Conservation (phyloP, 1,139 yeast genomes). For the Wickerhamomyces sp. region DNA sequence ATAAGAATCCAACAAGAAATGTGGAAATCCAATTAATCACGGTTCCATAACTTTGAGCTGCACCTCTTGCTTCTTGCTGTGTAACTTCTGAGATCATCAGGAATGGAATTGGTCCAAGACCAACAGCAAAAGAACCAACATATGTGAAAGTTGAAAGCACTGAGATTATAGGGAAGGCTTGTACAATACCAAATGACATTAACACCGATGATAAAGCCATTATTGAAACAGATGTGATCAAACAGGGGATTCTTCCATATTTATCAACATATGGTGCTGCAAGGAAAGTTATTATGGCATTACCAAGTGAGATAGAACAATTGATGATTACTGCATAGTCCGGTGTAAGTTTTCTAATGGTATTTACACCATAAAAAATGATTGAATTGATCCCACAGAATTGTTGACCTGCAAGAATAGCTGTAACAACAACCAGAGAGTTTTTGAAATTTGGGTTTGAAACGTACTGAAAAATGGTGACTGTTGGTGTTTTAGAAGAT, state of each 20-base stretch:
- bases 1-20: conserved; percentile 70
- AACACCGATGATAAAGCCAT: conserved; percentile 65
- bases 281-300: conserved; percentile 64
- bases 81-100: conserved; percentile 85
- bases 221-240: conserved; percentile 56
- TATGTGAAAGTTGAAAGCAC: conserved; percentile 66
- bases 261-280: conserved; percentile 72
- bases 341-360: conserved; percentile 66
- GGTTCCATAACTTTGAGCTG: conserved; percentile 91
- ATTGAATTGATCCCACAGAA: conserved; percentile 90
- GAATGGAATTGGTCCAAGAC: conserved; percentile 94
- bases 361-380: conserved; percentile 86
- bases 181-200: conserved; percentile 62
- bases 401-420: conserved; percentile 83
- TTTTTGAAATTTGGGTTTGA: conserved; percentile 45
- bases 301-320: conserved; percentile 67
- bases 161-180: conserved; percentile 45
- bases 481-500: neutral
- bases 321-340: conserved; percentile 63
- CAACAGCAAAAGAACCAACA: conserved; percentile 82
- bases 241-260: conserved; percentile 71
- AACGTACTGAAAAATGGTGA: conserved; percentile 38
- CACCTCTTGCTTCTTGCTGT: conserved; percentile 70
- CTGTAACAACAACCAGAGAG: conserved; percentile 63
- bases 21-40: conserved; percentile 90